Conservation (phyloP, 1,284 basidiomycete species). For the Fomitopsis betulina region DNA sequence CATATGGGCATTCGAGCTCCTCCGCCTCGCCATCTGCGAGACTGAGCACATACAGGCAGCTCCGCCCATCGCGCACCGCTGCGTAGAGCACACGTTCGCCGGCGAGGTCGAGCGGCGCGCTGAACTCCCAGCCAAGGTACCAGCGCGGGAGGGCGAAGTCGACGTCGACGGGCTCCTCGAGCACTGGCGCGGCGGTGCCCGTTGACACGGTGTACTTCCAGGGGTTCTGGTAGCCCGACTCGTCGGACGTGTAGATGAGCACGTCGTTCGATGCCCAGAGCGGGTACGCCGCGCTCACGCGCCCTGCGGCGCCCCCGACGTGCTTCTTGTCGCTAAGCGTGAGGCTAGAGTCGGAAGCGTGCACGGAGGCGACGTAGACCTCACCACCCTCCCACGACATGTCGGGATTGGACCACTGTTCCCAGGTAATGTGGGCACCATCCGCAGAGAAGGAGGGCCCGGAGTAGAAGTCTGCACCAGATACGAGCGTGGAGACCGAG, state of each 20-base stretch:
- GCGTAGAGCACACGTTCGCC: conserved; percentile 40
- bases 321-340: conserved; percentile 28
- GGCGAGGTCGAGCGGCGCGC: conserved; percentile 42
- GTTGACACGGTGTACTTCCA: conserved; percentile 44
- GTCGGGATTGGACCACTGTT: conserved; percentile 73
- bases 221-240: conserved; percentile 66
- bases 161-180: conserved; percentile 40
- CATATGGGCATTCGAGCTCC: conserved; percentile 41
- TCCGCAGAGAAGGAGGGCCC: conserved; percentile 62
- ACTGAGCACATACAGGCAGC: conserved; percentile 44
- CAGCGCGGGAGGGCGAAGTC: conserved; percentile 63
- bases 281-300: conserved; percentile 51
- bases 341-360: conserved; percentile 20
- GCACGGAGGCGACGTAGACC: conserved; percentile 48
- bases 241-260: conserved; percentile 67
- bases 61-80: conserved; percentile 44
- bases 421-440: conserved; percentile 62
- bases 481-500: conserved; percentile 38
- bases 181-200: conserved; percentile 35
- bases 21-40: conserved; percentile 29
- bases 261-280: conserved; percentile 54
- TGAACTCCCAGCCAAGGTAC: conserved; percentile 47
- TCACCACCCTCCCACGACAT: conserved; percentile 80
- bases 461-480: conserved; percentile 65
- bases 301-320: conserved; percentile 45